phyloP scores from a whole-genome alignment of 2,329 filamentous ascomycete species.

The Rutstroemia sp. region DNA sequence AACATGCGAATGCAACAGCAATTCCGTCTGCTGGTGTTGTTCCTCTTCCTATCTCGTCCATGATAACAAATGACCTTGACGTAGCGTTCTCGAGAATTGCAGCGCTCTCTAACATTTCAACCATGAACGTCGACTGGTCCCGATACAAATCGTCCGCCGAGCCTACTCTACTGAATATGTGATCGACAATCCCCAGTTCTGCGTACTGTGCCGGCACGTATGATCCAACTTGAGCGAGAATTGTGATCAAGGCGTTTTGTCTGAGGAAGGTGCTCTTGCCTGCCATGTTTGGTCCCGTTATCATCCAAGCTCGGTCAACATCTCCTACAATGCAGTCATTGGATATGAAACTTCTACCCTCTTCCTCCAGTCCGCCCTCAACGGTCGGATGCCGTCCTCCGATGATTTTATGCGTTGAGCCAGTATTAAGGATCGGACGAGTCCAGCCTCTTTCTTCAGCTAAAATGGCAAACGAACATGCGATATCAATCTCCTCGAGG shows the following conservation, averaged over 20 bases:
- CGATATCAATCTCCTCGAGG: slow-evolving; percentile 87
- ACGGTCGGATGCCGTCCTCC: slow-evolving; percentile 90
- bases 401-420: slow-evolving; percentile 64
- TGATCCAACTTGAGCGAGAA: slow-evolving; percentile 85
- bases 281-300: slow-evolving; percentile 94
- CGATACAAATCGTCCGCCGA: slow-evolving; percentile 92
- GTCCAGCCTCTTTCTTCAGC: slow-evolving; percentile 67
- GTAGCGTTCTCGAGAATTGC: slow-evolving; percentile 83
- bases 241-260: slow-evolving; percentile 90
- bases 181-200: slow-evolving; percentile 86
- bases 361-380: slow-evolving; percentile 69
- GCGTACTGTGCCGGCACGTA: slow-evolving; percentile 88
- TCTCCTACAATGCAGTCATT: slow-evolving; percentile 81
- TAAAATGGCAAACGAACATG: slow-evolving; percentile 74
- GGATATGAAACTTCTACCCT: slow-evolving; percentile 73
- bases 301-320: slow-evolving; percentile 57
- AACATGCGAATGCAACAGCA: slow-evolving; percentile 81
- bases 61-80: slow-evolving; percentile 80
- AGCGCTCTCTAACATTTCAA: slow-evolving; percentile 97
- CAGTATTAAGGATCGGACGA: slow-evolving; percentile 63
- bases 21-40: slow-evolving; percentile 90
- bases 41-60: slow-evolving; percentile 95
- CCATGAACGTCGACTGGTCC: slow-evolving; percentile 98
- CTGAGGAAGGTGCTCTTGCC: slow-evolving; percentile 94
- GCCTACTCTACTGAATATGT: slow-evolving; percentile 87